Percentiles rank a stretch among this genome's conserved stretches.
Evolutionary conservation across 2,329 filamentous ascomycete species (phyloP).

Genomic region (Pseudogymnoascus sp.): DNA sequence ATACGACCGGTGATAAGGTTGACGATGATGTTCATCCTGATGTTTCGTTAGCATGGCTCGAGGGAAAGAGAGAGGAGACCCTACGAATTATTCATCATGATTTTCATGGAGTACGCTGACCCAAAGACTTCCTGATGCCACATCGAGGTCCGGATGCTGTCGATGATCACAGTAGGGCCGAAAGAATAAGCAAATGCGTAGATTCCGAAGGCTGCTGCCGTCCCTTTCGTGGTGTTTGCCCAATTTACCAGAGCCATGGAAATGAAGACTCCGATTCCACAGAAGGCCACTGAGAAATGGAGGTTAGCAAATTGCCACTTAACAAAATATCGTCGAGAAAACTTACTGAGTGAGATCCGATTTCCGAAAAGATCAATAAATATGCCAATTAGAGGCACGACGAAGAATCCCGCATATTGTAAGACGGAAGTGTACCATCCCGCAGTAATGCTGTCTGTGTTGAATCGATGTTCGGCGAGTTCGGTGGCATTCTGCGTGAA

Average conservation of each 20-base stretch:
- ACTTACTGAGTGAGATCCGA: slow-evolving; percentile 39
- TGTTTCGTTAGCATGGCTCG: not conserved
- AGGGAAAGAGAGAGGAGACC: slow-evolving; percentile 17
- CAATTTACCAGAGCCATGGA: slow-evolving; percentile 51
- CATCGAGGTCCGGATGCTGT: slow-evolving; percentile 53
- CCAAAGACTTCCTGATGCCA: slow-evolving; percentile 56
- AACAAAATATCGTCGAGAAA: too few species aligned
- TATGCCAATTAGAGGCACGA: slow-evolving; percentile 49
- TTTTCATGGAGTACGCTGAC: slow-evolving; percentile 52
- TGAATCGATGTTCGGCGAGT: slow-evolving; percentile 52
- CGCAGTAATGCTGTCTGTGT: slow-evolving; percentile 46
- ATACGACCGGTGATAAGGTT: slow-evolving; percentile 51
- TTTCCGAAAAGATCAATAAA: slow-evolving; percentile 52
- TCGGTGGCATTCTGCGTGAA: slow-evolving; percentile 55
- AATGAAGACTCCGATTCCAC: slow-evolving; percentile 44
- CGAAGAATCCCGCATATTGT: slow-evolving; percentile 52
- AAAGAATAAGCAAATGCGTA: slow-evolving; percentile 50
- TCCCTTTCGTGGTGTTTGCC: slow-evolving; percentile 42
- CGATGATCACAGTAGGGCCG: slow-evolving; percentile 53
- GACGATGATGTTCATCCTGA: slow-evolving; percentile 53
- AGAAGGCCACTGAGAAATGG: slow-evolving; percentile 31
- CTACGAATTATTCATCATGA: slow-evolving; percentile 53
- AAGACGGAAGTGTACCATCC: slow-evolving; percentile 55
- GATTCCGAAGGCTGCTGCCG: slow-evolving; percentile 53
- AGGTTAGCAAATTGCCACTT: not conserved